phyloP scores from a whole-genome alignment of 768 basidiomycete genomes.

The Imleria badia region DNA sequence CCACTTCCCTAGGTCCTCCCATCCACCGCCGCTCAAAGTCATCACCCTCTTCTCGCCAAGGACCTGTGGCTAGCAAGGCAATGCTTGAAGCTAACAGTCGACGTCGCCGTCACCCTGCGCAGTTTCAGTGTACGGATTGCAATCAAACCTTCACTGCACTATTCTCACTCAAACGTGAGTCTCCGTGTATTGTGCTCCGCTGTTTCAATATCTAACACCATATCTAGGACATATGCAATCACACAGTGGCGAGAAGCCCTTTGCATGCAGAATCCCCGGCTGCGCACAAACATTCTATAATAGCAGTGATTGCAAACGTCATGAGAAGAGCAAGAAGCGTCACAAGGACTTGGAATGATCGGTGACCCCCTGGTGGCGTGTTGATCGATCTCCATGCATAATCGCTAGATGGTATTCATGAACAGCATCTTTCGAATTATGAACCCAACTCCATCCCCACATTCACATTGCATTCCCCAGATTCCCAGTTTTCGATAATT shows the following conservation, averaged over 20 bases:
- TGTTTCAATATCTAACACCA: conserved; percentile 1
- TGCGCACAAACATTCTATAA: conserved; percentile 31
- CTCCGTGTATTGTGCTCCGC: neutral
- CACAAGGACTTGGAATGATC: conserved; percentile 24
- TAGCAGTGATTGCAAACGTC: conserved; percentile 35
- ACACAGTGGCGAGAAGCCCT: conserved; percentile 29
- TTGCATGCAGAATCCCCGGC: conserved; percentile 23
- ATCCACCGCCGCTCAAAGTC: conserved; percentile 22
- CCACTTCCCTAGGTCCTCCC: neutral
- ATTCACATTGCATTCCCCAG: conserved; percentile 9
- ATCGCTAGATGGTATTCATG: conserved; percentile 4
- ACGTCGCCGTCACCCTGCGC: conserved; percentile 30
- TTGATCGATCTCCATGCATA: conserved; percentile 23
- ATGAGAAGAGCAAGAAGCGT: conserved; percentile 34
- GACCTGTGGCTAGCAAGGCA: conserved; percentile 31
- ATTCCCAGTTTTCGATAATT: neutral
- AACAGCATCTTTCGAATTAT: conserved; percentile 1
- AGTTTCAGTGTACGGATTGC: conserved; percentile 18
- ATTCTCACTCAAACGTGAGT: conserved; percentile 35
- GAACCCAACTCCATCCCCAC: conserved; percentile 6
- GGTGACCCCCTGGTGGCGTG: conserved; percentile 9
- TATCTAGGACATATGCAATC: conserved; percentile 29
- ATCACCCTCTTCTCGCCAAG: conserved; percentile 5
- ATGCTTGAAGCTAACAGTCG: conserved; percentile 34
- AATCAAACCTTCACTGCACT: conserved; percentile 29